A percentile compares a stretch with the other conserved stretches of the same genome.
These are phyloP conservation scores for Aspergillus funiculosus DNA, from an alignment of 495 filamentous ascomycete genomes.

Conservation along the genomic window DNA sequence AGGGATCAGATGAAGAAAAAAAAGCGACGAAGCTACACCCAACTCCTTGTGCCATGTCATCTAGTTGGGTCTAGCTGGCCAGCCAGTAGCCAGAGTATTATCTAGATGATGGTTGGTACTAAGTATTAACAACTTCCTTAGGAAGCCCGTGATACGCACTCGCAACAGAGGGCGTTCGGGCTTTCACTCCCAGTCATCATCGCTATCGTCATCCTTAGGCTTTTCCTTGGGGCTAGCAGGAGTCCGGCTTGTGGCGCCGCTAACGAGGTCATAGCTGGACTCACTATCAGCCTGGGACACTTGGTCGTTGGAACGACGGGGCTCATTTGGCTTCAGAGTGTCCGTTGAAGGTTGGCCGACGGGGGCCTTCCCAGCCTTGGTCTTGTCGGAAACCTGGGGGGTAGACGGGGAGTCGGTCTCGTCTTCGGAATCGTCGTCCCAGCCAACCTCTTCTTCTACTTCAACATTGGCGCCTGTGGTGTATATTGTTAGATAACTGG, in stretches of 20 bases:
- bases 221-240: constrained; percentile 70
- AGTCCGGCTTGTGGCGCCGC: constrained; percentile 73
- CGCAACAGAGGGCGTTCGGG: neutral
- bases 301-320: constrained; percentile 78
- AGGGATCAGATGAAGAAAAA: constrained; percentile 1
- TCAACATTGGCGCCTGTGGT: constrained; percentile 50
- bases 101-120: too few relatives aligned
- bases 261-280: constrained; percentile 89
- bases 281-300: constrained; percentile 83
- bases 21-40: neutral
- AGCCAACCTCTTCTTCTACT: constrained; percentile 72
- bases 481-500: neutral
- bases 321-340: constrained; percentile 52
- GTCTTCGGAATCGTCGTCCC: constrained; percentile 76
- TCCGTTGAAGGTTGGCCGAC: constrained; percentile 28
- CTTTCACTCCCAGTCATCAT: constrained; percentile 79
- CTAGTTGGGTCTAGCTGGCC: constrained; percentile 11
- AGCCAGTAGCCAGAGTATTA: constrained; percentile 17
- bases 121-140: too few relatives aligned
- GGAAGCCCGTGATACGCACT: too few relatives aligned
- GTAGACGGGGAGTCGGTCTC: constrained; percentile 51
- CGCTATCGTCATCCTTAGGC: constrained; percentile 52
- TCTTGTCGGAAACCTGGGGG: constrained; percentile 32
- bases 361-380: constrained; percentile 14
- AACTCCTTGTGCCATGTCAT: constrained; percentile 12